Conservation (phyloP, 768 basidiomycete species). For the Phaeotremella fagi region DNA sequence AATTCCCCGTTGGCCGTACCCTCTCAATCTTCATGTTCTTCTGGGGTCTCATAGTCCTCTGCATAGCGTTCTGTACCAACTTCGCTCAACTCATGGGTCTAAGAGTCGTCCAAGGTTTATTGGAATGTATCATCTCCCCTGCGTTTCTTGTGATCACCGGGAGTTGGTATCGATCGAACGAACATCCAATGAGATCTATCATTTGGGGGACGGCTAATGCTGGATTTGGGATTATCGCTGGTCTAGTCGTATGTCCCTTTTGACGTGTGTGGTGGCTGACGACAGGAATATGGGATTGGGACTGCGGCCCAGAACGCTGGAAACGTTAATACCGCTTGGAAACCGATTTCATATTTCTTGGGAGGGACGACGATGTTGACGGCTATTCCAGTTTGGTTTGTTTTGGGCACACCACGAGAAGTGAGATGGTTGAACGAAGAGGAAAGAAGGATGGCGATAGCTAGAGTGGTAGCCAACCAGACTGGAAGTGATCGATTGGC, state of each 20-base stretch:
- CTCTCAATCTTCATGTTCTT: not conserved
- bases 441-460: slow-evolving; percentile 15
- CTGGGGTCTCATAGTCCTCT: slow-evolving; percentile 3
- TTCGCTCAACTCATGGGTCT: slow-evolving; percentile 1
- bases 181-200: slow-evolving; percentile 4
- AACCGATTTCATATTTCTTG: slow-evolving; percentile 11
- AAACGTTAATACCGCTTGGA: slow-evolving; percentile 4
- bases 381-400: slow-evolving; percentile 7
- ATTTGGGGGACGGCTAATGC: slow-evolving; percentile 10
- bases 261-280: no score
- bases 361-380: slow-evolving; percentile 9
- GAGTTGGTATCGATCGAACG: slow-evolving; percentile 7
- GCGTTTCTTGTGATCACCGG: slow-evolving; percentile 8
- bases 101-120: slow-evolving; percentile 3
- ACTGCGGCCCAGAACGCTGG: slow-evolving; percentile 1
- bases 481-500: slow-evolving; percentile 5
- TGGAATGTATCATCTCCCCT: slow-evolving; percentile 10
- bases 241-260: no score
- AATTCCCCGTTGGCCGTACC: not conserved
- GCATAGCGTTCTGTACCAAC: not conserved
- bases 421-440: slow-evolving; percentile 14
- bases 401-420: slow-evolving; percentile 22
- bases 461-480: slow-evolving; percentile 19
- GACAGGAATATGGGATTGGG: slow-evolving; percentile 2
- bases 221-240: not conserved